Conservation (phyloP, 163 green algal genomes). For the Chlorella variabilis region DNA sequence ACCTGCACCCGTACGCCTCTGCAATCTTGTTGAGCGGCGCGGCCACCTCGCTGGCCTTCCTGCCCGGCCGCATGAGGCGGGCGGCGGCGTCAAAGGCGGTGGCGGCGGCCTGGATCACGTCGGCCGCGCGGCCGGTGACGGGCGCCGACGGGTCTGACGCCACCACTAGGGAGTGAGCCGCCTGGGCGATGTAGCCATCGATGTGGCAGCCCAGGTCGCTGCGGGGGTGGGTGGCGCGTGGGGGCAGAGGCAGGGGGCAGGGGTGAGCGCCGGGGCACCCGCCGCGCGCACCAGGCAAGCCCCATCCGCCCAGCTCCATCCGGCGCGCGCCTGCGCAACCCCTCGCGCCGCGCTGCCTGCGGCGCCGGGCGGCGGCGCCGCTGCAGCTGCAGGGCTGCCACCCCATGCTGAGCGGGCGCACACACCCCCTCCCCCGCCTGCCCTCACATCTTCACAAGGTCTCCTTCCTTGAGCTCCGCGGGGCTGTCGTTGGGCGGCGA, state of each 20-base stretch:
- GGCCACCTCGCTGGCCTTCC: constrained; percentile 83
- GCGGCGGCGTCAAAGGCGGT: constrained; percentile 90
- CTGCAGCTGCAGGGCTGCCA: too few species aligned
- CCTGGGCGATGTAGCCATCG: constrained; percentile 94
- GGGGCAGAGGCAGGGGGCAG: background rate
- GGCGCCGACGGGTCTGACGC: constrained; percentile 46
- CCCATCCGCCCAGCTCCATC: too few species aligned
- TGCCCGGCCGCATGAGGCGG: constrained; percentile 90
- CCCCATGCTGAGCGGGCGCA: too few species aligned
- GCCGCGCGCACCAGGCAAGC: too few species aligned
- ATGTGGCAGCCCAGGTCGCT: constrained; percentile 98
- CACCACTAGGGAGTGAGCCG: constrained; percentile 88
- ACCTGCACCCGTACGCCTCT: constrained; percentile 87
- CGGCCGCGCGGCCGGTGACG: constrained; percentile 83
- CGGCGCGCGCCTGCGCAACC: too few species aligned
- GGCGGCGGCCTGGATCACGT: constrained; percentile 87
- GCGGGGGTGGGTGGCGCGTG: constrained; percentile 6
- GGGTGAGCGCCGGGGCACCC: background rate
- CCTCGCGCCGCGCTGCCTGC: too few species aligned
- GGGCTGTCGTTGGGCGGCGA: constrained; percentile 81
- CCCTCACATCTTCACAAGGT: constrained; percentile 96
- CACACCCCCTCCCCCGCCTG: background rate
- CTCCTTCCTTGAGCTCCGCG: constrained; percentile 79
- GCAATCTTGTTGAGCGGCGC: constrained; percentile 73
- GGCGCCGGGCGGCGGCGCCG: too few species aligned